Evolutionary conservation across 2,329 filamentous ascomycete species (phyloP), one percentile per base, ranked within the genome.

Genomic region (Rhynchosporium graminicola): DNA sequence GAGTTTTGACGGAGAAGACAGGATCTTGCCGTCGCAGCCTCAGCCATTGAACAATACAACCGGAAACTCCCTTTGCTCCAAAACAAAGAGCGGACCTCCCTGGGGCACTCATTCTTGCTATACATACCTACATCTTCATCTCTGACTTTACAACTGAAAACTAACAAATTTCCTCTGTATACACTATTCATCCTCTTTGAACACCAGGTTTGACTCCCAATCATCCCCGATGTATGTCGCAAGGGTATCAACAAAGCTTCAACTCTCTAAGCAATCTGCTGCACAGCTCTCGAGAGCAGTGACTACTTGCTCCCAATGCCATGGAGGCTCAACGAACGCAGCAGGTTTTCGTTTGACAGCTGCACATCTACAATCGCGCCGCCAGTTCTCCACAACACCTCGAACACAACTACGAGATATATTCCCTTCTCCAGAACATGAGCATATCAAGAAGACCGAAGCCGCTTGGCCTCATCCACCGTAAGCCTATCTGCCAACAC

Each of bases 401-500:
- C 66, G 62, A 62, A 66, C 69, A 8, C 63, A 62, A n/a, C 63
- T 73, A 1, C 66, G 67, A 61, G 71, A 73, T 42, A 69, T 67
- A 59, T 75, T 75, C 38, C 73, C 73, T 8, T 68, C 71, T 51
- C 67, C 69, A 12, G 71, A 74, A 60, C 67, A 70, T 54, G 59
- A 64, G 9, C 63, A 69, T 9, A 89, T 91, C 72, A 80, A 83
- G 47, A 80, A 80, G 63, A 89, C 88, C 0, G 82, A 82, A 15
- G 80, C 88, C 5, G 83, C 87, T 65, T 92, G 89, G 88, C 82
- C 82, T 26, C 74, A 75, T 66, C 73, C 73, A 61, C 63, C 62
- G 73, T 74, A 69, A 46, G 68, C 63, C 12, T 3, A 48, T 42
- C 47, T 26, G 20, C 31, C 40, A 29, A 13, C 6, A 10, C 10